A percentile compares a stretch with the other conserved stretches of the same genome.
phyloP scores from a whole-genome alignment of 192 early-diverging fungal genomes.

The Coemansia sp. region DNA sequence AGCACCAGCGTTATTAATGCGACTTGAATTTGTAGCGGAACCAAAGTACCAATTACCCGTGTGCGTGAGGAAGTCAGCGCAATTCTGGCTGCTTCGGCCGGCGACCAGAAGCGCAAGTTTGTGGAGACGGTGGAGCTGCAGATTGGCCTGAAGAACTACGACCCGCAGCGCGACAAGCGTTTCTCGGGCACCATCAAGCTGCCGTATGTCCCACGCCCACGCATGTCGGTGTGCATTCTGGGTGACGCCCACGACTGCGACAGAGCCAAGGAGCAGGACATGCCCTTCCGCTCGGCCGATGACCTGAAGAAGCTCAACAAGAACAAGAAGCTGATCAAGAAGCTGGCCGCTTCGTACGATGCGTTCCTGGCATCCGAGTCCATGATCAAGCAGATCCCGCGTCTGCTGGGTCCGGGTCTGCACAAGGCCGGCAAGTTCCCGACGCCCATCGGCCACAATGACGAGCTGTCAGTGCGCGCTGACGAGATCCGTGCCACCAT shows the following conservation, averaged over 20 bases:
- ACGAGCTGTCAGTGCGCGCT: constrained; percentile 82
- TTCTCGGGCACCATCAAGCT: constrained; percentile 95
- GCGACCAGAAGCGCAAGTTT: constrained; percentile 93
- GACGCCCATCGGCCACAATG: constrained; percentile 87
- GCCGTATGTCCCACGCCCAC: constrained; percentile 92
- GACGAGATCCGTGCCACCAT: constrained; percentile 94
- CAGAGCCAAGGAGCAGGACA: constrained; percentile 84
- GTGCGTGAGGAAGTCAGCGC: constrained; percentile 76
- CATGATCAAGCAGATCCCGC: constrained; percentile 98
- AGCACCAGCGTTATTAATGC: too few species aligned
- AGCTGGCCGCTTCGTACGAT: constrained; percentile 98
- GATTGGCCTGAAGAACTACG: constrained; percentile 99
- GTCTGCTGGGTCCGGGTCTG: constrained; percentile 96
- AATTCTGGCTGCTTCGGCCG: constrained; percentile 69
- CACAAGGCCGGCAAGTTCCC: constrained; percentile 99
- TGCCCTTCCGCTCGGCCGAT: constrained; percentile 92
- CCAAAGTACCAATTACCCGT: constrained; percentile 86
- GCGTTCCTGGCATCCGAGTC: constrained; percentile 96
- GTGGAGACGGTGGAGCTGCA: constrained; percentile 96
- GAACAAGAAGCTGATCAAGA: constrained; percentile 99
- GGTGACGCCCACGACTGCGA: constrained; percentile 96
- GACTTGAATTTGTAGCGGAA: constrained; percentile 32
- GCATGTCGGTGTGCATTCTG: constrained; percentile 91
- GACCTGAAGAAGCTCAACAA: constrained; percentile 99
- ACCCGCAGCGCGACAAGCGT: constrained; percentile 99